Conservation (phyloP, 1,284 basidiomycete species). For the Fomitopsis pinicola region DNA sequence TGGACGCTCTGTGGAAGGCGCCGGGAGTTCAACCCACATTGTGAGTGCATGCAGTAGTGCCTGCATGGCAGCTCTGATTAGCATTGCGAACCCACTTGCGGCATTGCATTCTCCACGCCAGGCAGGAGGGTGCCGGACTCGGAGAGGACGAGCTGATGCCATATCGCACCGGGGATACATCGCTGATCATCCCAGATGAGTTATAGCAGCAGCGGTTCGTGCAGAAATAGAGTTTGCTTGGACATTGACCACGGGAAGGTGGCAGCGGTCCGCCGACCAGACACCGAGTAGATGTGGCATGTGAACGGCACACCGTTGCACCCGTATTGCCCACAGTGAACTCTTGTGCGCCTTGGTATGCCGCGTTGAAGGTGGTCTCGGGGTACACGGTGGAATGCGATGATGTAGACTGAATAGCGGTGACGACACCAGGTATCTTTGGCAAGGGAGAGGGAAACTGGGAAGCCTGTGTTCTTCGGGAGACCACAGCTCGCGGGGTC, state of each 20-base stretch:
- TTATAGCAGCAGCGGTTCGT: slow-evolving; percentile 1
- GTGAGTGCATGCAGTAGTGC: background rate
- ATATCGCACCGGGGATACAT: slow-evolving; percentile 4
- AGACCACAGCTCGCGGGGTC: background rate
- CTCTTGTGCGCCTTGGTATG: background rate
- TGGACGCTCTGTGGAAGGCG: background rate
- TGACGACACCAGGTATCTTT: background rate
- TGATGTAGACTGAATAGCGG: background rate
- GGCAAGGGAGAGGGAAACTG: background rate
- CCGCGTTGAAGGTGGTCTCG: background rate
- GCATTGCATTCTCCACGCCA: background rate
- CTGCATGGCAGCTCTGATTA: background rate
- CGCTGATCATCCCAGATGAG: slow-evolving; percentile 9
- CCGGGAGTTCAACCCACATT: background rate
- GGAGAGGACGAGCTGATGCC: slow-evolving; percentile 1
- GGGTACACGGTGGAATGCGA: background rate
- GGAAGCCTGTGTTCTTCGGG: background rate
- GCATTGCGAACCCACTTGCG: slow-evolving; percentile 1
- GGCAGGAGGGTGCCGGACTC: background rate
- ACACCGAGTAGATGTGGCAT: background rate
- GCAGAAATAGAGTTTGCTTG: background rate
- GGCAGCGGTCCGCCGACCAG: background rate
- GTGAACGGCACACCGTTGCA: background rate
- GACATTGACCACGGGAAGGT: background rate
- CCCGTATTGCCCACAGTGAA: background rate